Base-by-base conservation (phyloP, 106 monocot genomes). In the Dendrobium officinale region DNA sequence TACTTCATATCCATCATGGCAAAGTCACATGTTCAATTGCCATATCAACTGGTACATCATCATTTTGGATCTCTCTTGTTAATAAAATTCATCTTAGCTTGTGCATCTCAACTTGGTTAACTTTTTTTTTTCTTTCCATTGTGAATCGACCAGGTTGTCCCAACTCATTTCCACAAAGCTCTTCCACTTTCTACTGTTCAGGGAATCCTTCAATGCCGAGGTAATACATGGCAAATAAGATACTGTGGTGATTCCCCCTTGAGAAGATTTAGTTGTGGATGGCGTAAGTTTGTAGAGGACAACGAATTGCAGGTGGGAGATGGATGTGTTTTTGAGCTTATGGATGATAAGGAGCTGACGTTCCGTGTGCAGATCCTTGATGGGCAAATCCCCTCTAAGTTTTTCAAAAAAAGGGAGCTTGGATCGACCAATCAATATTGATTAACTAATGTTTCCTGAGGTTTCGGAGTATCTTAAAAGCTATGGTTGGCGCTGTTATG, bases 311-410 rank as follows among this genome's bases (percentile, higher is more conserved):
- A 73, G 73, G 51, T 85, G 15, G 92, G 88, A 20, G 89, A 92
- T 74, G 92, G 80, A 3, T 90, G 89, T 31, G 67, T 90, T 17
- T 83, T 92, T 73, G 89, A 92, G 81, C 85, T 92, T 24, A 42
- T 90, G 43, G 83, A 88, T 47, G 64, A 31, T 4, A 67, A 84
- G 45, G 70, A 82, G 17, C 40, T 88, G 54, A 80, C 42, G 49
- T 88, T 92, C 31, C 67, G 59, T 37, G 88, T 92, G 64, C 82
- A 78, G 42, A 82, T 92, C 22, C 88, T 90, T 6, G 75, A 80
- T 47, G 92, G 86, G 0, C 49, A 81, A n/a, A 54, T 89, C 40
- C 87, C 89, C 0, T 7, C 6, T 13, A 44, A 37, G 55, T 27
- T 80, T 17, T 41, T 18, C 17, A 33, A 67, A 43, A 43, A 24